A percentile compares a stretch with the other conserved stretches of the same genome.
These are phyloP conservation scores for Penstemon eatonii DNA, from an alignment of 257 asterid species.

Conservation along the genomic window DNA sequence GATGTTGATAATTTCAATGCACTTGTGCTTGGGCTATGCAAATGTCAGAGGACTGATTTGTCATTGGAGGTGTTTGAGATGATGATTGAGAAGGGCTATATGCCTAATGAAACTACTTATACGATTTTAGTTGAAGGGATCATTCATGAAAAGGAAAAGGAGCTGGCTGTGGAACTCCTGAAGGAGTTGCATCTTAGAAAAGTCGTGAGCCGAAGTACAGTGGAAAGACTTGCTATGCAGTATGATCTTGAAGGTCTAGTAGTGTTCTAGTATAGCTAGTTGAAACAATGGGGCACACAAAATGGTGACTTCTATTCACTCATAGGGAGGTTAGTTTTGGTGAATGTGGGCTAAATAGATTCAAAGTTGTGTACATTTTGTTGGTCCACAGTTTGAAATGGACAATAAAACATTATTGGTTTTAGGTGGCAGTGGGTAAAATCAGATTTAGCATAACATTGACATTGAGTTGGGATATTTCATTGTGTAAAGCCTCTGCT, in stretches of 20 bases:
- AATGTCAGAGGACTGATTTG: constrained; percentile 68
- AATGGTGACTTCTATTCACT: constrained; percentile 1
- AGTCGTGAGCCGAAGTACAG: constrained; percentile 52
- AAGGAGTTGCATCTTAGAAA: constrained; percentile 59
- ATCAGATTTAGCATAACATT: background rate
- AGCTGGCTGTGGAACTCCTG: constrained; percentile 53
- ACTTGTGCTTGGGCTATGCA: constrained; percentile 80
- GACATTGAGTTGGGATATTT: background rate
- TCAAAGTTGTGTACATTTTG: background rate
- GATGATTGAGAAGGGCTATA: constrained; percentile 64
- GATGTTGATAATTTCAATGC: constrained; percentile 67
- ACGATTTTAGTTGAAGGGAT: constrained; percentile 76
- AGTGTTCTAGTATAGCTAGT: background rate
- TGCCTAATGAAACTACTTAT: constrained; percentile 79
- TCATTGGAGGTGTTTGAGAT: constrained; percentile 53
- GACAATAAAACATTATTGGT: too few relatives aligned
- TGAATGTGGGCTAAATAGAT: background rate
- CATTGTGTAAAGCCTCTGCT: background rate
- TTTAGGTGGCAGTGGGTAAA: background rate
- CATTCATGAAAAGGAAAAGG: constrained; percentile 62
- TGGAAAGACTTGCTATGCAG: constrained; percentile 71
- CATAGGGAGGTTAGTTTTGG: background rate
- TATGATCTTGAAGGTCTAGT: constrained; percentile 55
- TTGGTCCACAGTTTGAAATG: constrained; percentile 3
- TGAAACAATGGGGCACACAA: background rate